Evolutionary conservation across 1,284 basidiomycete genomes (phyloP).

Genomic region (Ganoderma lingzhi): DNA sequence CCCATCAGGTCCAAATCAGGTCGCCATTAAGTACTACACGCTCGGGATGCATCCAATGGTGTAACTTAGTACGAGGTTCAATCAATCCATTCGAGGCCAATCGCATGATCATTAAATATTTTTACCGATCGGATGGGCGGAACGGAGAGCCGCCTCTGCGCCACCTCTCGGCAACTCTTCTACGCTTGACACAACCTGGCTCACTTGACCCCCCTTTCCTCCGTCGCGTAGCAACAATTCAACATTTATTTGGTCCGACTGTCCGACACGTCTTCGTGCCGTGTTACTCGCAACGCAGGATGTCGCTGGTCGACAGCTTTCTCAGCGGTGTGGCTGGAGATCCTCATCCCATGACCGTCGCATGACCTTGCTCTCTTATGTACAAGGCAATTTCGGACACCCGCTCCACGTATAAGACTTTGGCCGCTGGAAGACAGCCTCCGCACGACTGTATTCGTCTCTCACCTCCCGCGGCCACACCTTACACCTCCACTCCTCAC

Average conservation of each 20-base stretch:
- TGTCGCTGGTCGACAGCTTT: conserved; percentile 1
- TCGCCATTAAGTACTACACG: neutral
- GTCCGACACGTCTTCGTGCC: neutral
- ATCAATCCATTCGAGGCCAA: neutral
- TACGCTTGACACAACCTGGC: neutral
- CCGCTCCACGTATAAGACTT: conserved; percentile 17
- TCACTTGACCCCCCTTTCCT: neutral
- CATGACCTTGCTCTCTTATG: conserved; percentile 29
- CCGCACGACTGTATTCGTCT: neutral
- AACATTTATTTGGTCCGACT: neutral
- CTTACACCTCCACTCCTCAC: neutral
- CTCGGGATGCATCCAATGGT: neutral
- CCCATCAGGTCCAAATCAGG: neutral
- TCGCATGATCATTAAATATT: neutral
- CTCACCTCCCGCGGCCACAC: neutral
- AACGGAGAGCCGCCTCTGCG: neutral
- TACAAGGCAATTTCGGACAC: conserved; percentile 3
- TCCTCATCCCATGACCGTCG: conserved; percentile 25
- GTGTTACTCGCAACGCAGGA: neutral
- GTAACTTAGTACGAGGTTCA: neutral
- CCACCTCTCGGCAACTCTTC: neutral
- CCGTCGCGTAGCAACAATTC: neutral
- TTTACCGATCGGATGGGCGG: neutral
- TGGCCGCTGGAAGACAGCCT: conserved; percentile 2
- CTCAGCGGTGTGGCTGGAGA: conserved; percentile 1